Evolutionary conservation across 371 early-diverging fungal genomes (phyloP), one percentile per base, ranked within the genome.

Genomic region (Capillidium rhysosporum): DNA sequence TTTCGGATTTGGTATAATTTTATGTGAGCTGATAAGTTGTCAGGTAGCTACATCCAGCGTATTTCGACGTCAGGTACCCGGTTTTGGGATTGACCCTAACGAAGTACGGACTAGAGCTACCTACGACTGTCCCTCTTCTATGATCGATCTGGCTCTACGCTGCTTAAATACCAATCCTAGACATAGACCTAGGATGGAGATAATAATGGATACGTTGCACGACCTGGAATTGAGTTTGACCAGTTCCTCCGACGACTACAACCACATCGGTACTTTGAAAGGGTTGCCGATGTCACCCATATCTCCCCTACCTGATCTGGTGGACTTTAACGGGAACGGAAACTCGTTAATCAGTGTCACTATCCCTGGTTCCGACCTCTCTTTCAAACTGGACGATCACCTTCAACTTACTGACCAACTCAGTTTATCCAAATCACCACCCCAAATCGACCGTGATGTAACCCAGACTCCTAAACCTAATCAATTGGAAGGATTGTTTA

Each of bases 1-100:
- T n/a, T 76, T 76, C 56, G 68, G 69, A 25, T 74, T 65, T 49
- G 76, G 76, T 0, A 55, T 76, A 18, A 63, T 76, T 18, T 65
- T 76, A 8, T 65, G 68, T 52, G 76, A 75, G 52, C 60, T 75
- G 57, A 67, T 69, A 44, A 61, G 67, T 9, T 57, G 66, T 4
- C 60, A 63, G n/a, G 60, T 63, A 0, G 73, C 69, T 26, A 66
- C 63, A 34, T 49, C 57, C 9, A 54, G 59, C 1, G 56, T 60
- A 26, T 64, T 65, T 49, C 54, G 54, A 20, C 58, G 69, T 8
- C 43, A 54, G n/a, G 40, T 68, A 7, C 72, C 70, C 3, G 71
- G 67, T 24, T 63, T 69, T 56, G 59, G 60, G 1, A 54, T 70
- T 26, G 66, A 66, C n/a, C 21, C 63, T 1, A 66, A 64, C 25